Evolutionary conservation across 2,329 filamentous ascomycete genomes (phyloP), one percentile per base, ranked within the genome.

Genomic region (Phaeophleospora eucalypticola): DNA sequence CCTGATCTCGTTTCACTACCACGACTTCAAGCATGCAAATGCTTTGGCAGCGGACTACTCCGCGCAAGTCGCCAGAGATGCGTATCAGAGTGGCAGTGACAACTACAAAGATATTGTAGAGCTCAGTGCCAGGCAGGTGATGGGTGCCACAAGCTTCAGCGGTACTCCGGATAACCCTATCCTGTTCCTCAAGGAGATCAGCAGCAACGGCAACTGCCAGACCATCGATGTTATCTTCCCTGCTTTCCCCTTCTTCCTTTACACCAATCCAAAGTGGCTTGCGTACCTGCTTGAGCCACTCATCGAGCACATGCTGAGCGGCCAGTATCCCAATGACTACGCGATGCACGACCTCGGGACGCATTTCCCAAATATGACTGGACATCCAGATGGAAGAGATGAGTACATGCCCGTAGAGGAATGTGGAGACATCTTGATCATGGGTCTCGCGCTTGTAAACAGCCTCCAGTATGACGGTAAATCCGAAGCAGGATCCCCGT

Each of bases 141-240:
- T 93, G 62, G 88, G 87, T 4, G 87, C 60, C 10, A 57, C 59
- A 1, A 88, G 84, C 2, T 83, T 83, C 53, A 86, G 89, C 35
- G 57, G 59, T 8, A 65, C 61, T 79, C 85, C 4, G 80, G 86
- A 36, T 86, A 86, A 16, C 78, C 80, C 3, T 79, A 88, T 91
- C 35, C 66, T 93, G 17, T 93, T 93, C 68, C 70, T 91, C 50
- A 93, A 93, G 63, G 88, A 93, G 65, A 91, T 93, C 46, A 59
- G 54, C 1, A 89, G 85, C 2, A 86, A 91, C 58, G 87, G 87
- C 3, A 91, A 94, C 60, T 83, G 83, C 65, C 87, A 93, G 63
- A 91, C 87, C 0, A 85, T 91, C 10, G 57, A 60, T 49, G 86
- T 94, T 46, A 91, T 94, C 58, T 93, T 89, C 71, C 88, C 87